A percentile compares a stretch with the other conserved stretches of the same genome.
These are phyloP conservation scores for Talaromyces amestolkiae DNA, from an alignment of 2,329 filamentous ascomycete genomes.

Conservation along the genomic window DNA sequence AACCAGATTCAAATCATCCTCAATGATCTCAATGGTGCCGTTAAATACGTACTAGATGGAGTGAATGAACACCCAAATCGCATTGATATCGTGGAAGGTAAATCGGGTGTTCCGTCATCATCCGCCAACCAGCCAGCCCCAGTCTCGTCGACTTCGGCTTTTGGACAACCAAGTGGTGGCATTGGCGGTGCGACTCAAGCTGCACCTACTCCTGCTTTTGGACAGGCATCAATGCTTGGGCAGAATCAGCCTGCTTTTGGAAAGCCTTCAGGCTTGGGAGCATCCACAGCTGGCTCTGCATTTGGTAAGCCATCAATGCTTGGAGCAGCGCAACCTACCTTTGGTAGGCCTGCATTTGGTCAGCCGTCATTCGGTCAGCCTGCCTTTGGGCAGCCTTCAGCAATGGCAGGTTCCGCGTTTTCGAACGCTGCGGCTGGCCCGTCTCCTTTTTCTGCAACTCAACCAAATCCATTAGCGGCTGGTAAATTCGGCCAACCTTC, in stretches of 20 bases:
- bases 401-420: constrained; percentile 30
- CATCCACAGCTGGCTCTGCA: constrained; percentile 16
- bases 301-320: constrained; percentile 29
- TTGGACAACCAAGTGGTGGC: constrained; percentile 25
- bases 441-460: constrained; percentile 43
- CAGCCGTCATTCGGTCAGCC: constrained; percentile 47
- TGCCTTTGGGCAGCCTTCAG: constrained; percentile 29
- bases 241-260: constrained; percentile 26
- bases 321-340: constrained; percentile 37
- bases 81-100: constrained; percentile 51
- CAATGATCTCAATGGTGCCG: constrained; percentile 67
- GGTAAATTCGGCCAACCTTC: constrained; percentile 14
- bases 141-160: constrained; percentile 22
- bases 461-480: constrained; percentile 12
- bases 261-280: constrained; percentile 26
- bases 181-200: constrained; percentile 25
- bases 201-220: constrained; percentile 30
- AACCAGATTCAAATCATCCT: constrained; percentile 71
- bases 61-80: constrained; percentile 74
- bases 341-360: constrained; percentile 38
- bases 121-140: constrained; percentile 29
- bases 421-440: constrained; percentile 34
- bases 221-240: constrained; percentile 29
- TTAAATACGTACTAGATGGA: constrained; percentile 65
- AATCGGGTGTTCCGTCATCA: constrained; percentile 22